These are phyloP conservation scores for Hygrophoropsis aurantiaca DNA, from an alignment of 768 basidiomycete species.

Conservation along the genomic window DNA sequence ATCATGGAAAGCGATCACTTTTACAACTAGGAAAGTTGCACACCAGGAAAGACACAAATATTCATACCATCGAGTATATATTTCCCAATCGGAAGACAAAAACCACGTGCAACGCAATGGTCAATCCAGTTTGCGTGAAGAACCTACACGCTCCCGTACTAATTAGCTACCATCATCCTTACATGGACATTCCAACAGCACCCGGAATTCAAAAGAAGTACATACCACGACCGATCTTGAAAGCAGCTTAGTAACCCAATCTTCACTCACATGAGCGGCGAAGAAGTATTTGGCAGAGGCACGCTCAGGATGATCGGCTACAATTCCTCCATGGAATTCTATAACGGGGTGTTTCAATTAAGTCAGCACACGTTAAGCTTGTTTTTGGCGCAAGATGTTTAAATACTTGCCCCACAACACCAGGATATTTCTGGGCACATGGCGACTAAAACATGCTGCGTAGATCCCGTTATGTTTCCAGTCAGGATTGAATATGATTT, in stretches of 20 bases:
- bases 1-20: too few species aligned
- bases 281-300: constrained; percentile 27
- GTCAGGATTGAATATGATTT: too few species aligned
- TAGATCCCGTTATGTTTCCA: too few species aligned
- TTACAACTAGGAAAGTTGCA: too few species aligned
- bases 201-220: background rate
- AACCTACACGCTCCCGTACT: constrained; percentile 18
- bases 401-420: background rate
- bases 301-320: constrained; percentile 11
- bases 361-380: background rate
- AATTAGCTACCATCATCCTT: too few species aligned
- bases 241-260: constrained; percentile 24
- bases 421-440: background rate
- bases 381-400: background rate
- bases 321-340: constrained; percentile 24
- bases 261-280: constrained; percentile 23
- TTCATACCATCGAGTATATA: constrained; percentile 31
- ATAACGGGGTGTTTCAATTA: background rate
- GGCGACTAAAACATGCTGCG: too few species aligned
- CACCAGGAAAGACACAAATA: background rate
- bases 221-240: constrained; percentile 29
- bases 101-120: constrained; percentile 25
- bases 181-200: too few species aligned
- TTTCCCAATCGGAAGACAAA: constrained; percentile 22
- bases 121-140: constrained; percentile 30